phyloP scores from a whole-genome alignment of 495 filamentous ascomycete species.

The Mycothermus thermophilus region DNA sequence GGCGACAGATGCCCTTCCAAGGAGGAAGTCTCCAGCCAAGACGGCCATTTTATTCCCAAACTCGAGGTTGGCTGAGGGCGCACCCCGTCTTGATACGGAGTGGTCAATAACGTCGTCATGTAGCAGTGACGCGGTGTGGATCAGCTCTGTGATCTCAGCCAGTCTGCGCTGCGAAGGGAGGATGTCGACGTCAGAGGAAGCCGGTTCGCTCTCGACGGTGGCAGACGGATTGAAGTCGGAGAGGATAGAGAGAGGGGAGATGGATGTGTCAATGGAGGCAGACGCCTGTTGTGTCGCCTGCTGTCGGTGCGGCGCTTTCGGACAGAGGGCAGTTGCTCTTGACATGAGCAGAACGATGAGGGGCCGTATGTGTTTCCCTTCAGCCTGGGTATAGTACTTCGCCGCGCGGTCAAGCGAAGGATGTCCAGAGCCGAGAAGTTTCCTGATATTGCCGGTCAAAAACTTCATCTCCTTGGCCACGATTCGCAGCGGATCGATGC shows the following conservation, averaged over 20 bases:
- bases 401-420: slow-evolving; percentile 87
- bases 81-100: slow-evolving; percentile 65
- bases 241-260: slow-evolving; percentile 62
- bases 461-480: slow-evolving; percentile 95
- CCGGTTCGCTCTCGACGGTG: slow-evolving; percentile 34
- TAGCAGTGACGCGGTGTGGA: slow-evolving; percentile 89
- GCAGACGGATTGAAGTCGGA: slow-evolving; percentile 68
- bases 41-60: slow-evolving; percentile 99
- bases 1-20: slow-evolving; percentile 86
- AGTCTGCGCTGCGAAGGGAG: slow-evolving; percentile 84
- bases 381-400: slow-evolving; percentile 95
- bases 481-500: slow-evolving; percentile 59
- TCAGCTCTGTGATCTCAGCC: slow-evolving; percentile 92
- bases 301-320: slow-evolving; percentile 40
- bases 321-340: slow-evolving; percentile 67
- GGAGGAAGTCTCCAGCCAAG: slow-evolving; percentile 83
- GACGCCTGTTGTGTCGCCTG: slow-evolving; percentile 24
- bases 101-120: slow-evolving; percentile 98
- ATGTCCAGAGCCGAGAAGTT: slow-evolving; percentile 80
- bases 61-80: slow-evolving; percentile 76
- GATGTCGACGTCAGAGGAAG: slow-evolving; percentile 52
- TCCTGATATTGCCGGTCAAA: slow-evolving; percentile 73
- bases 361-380: slow-evolving; percentile 93
- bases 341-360: slow-evolving; percentile 93
- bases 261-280: slow-evolving; percentile 53